Conservation (phyloP, 352 stramenopile genomes). For the Phytophthora fragariaefolia region DNA sequence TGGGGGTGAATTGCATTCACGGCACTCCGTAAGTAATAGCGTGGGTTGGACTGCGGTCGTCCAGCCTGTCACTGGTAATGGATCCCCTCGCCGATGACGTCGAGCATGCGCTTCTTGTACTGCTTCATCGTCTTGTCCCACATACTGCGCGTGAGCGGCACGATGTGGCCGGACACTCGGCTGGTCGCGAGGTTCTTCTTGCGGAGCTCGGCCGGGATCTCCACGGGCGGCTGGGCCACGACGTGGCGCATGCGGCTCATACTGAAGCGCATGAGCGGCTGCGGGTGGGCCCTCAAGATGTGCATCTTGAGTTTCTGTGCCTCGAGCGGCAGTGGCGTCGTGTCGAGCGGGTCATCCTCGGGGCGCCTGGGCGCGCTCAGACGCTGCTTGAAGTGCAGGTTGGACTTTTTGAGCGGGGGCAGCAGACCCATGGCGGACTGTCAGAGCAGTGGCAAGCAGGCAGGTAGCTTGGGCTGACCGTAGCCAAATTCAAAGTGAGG, state of each 20-base stretch:
- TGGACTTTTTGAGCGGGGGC: constrained; percentile 33
- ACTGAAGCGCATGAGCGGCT: constrained; percentile 64
- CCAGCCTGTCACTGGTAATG: constrained; percentile 37
- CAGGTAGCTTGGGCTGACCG: constrained; percentile 6
- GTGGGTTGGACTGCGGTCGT: not conserved
- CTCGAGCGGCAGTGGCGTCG: constrained; percentile 40
- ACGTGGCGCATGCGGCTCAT: constrained; percentile 68
- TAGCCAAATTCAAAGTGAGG: constrained; percentile 28
- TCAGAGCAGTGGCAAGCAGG: not conserved
- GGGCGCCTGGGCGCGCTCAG: constrained; percentile 14
- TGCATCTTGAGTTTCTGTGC: constrained; percentile 66
- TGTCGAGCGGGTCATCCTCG: constrained; percentile 9
- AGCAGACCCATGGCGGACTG: constrained; percentile 27
- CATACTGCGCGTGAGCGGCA: constrained; percentile 68
- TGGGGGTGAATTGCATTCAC: constrained; percentile 4
- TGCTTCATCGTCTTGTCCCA: constrained; percentile 65
- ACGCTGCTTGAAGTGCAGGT: constrained; percentile 27
- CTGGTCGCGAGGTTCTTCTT: constrained; percentile 42
- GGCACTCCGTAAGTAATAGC: not conserved
- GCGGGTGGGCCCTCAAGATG: constrained; percentile 51
- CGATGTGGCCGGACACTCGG: constrained; percentile 57
- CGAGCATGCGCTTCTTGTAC: constrained; percentile 43
- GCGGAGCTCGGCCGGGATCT: constrained; percentile 53
- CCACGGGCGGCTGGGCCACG: constrained; percentile 51
- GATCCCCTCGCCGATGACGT: constrained; percentile 57